Evolutionary conservation across 345 rosid genomes (phyloP), one percentile per base, ranked within the genome.

Genomic region (Arabidopsis arenosa): DNA sequence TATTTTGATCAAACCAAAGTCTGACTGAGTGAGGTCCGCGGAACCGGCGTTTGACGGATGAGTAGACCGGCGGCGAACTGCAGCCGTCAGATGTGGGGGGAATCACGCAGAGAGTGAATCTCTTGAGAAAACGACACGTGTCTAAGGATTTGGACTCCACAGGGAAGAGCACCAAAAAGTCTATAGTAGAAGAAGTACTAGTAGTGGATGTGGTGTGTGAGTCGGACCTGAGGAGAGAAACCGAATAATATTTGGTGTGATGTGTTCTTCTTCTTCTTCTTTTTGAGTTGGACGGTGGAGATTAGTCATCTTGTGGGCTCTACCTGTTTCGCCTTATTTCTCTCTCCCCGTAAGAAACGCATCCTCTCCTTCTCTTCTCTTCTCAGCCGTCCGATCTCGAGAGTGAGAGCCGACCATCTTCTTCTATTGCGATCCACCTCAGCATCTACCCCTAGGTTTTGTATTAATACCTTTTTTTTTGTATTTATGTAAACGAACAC

Each of bases 201-300:
- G 32, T 28, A 28, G 32, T 28, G 12, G 66, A 62, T 62, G 66
- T 62, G 66, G 66, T 41, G 51, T 62, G 28, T 64, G 30, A 59
- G 58, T 71, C 30, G 69, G 40, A 44, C 48, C 15, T 43, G 48
- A 43, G 2, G 5, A 51, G 62, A 21, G 66, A 62, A 51, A 41
- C 62, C 62, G 76, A 72, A 72, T 72, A 72, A 35, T 35, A 5
- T 35, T 45, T 45, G 40, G 45, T 17, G 14, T 69, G 53, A 32
- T 33, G 64, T 57, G 45, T 35, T 35, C 7, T 35, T 6, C 1
- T 28, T 6, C 1, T 28, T 28, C 4, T 28, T 35, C 6, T 35
- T 45, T 13, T 14, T 52, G 60, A 43, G 49, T 54, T 76, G 80
- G 80, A 76, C 80, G 80, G 80, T 69, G 80, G 33, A 62, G 75